Evolutionary conservation across 2,329 filamentous ascomycete genomes (phyloP), one percentile per base, ranked within the genome.

Genomic region (Colletotrichum tamarilloi): DNA sequence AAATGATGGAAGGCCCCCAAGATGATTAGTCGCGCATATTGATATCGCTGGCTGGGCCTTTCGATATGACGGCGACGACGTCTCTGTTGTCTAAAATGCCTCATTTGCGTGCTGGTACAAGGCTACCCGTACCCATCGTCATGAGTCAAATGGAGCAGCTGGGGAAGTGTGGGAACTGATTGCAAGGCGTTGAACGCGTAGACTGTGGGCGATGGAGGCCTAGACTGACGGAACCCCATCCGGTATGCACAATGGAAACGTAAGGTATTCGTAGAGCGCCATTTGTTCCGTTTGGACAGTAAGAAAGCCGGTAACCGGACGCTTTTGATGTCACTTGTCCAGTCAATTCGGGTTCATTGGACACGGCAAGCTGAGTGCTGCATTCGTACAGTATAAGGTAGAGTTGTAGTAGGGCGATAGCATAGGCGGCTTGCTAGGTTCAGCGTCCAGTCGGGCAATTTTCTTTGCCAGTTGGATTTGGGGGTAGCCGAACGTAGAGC

Each of bases 401-500:
- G 19, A 22, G n/a, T 35, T 58, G 16, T 5, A 49, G 3, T 49
- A 11, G 42, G 7, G 42, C 42, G 42, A 49, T 49, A 22, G 56
- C 56, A 56, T 19, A 26, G 28, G 24, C 30, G 26, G 46, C 19
- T 32, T 46, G 46, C 28, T n/a, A 28, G 24, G 32, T 32, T 4
- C 56, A 42, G 28, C 55, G 56, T 19, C 56, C 68, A 67, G 68
- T 71, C 68, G 68, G 62, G 56, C 8, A 19, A 55, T 71, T 67
- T 53, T 52, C 26, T 71, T 46, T 62, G 52, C 24, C 16, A 46
- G 55, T 67, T 59, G 62, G 8, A 67, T 67, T 66, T 56, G 62
- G 62, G 26, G 42, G 12, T n/a, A 49, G 46, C 24, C 56, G 57
- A 46, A 62, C 4, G 26, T 28, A 55, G 38, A 53, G 64, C 64